Conservation (phyloP, 371 early-diverging fungal genomes). For the Phascolomyces articulosus region DNA sequence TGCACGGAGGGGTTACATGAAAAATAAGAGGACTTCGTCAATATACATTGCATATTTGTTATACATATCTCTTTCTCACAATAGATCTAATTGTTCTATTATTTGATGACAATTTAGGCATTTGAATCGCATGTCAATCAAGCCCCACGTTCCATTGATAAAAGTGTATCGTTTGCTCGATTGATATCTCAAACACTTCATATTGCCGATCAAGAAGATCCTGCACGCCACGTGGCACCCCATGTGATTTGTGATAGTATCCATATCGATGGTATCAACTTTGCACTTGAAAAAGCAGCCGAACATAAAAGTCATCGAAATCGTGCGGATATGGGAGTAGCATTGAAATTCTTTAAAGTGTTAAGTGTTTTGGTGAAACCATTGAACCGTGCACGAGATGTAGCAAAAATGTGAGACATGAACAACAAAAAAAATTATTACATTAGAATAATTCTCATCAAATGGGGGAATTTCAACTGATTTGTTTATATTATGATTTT, state of each 20-base stretch:
- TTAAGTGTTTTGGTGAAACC: conserved; percentile 33
- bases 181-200: conserved; percentile 26
- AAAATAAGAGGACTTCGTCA: too few species aligned
- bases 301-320: conserved; percentile 27
- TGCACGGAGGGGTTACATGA: background rate
- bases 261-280: conserved; percentile 44
- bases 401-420: conserved; percentile 36
- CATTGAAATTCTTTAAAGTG: conserved; percentile 47
- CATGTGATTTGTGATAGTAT: conserved; percentile 37
- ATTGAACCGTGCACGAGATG: conserved; percentile 43
- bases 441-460: too few species aligned
- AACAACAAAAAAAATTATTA: background rate
- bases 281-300: conserved; percentile 32
- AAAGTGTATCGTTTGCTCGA: conserved; percentile 36
- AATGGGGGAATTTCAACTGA: too few species aligned
- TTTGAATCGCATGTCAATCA: conserved; percentile 33
- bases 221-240: conserved; percentile 22
- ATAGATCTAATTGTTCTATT: too few species aligned
- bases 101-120: too few species aligned
- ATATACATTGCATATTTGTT: too few species aligned
- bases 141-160: conserved; percentile 33
- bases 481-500: background rate
- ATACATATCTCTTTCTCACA: too few species aligned
- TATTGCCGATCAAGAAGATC: conserved; percentile 23
- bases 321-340: conserved; percentile 23